Conservation (phyloP, 164 flowering plant genomes). For the Sextonia rubra region DNA sequence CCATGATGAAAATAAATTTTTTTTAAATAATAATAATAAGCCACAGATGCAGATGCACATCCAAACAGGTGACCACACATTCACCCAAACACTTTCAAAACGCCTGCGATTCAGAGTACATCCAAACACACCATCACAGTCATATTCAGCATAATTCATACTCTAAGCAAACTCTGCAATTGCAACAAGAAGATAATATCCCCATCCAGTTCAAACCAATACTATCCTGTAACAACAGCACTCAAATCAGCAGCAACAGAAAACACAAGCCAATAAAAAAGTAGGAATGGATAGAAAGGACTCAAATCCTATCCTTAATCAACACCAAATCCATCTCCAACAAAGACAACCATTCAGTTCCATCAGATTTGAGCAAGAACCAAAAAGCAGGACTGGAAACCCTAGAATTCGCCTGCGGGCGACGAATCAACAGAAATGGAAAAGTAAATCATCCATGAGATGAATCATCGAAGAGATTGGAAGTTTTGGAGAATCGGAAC, state of each 20-base stretch:
- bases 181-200: too few relatives aligned
- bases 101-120: too few relatives aligned
- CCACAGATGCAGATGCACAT: too few relatives aligned
- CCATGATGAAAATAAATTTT: too few relatives aligned
- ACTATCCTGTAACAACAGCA: too few relatives aligned
- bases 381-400: not conserved
- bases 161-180: too few relatives aligned
- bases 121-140: too few relatives aligned
- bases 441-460: not conserved
- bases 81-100: too few relatives aligned
- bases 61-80: too few relatives aligned
- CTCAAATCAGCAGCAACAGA: not conserved
- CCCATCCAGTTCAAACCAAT: too few relatives aligned
- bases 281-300: not conserved
- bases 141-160: too few relatives aligned
- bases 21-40: too few relatives aligned
- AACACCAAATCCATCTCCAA: not conserved
- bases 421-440: not conserved
- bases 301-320: not conserved
- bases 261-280: not conserved
- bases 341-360: not conserved
- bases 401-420: slow-evolving; percentile 3
- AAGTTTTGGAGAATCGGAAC: not conserved
- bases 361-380: not conserved
- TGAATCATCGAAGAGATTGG: not conserved